Evolutionary conservation across 306 rosid species (phyloP).

Genomic region (Herpetospermum pedunculosum): DNA sequence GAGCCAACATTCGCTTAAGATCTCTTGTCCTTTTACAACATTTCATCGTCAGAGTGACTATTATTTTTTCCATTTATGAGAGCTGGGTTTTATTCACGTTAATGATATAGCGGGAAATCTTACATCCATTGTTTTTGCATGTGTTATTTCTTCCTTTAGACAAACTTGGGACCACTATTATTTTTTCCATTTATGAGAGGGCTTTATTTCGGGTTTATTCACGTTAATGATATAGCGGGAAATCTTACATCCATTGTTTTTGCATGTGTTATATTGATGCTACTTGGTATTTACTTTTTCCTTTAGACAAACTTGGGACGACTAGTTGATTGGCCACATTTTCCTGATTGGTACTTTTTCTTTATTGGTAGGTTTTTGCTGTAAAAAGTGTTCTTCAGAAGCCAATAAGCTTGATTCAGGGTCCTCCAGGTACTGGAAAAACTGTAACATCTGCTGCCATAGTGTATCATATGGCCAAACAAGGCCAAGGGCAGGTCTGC

Average conservation of each 20-base stretch:
- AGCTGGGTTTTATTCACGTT: neutral
- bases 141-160: neutral
- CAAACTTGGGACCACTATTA: neutral
- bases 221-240: neutral
- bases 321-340: neutral
- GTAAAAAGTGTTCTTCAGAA: constrained; percentile 98
- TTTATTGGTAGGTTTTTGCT: constrained; percentile 64
- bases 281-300: neutral
- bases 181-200: too few species aligned
- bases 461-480: constrained; percentile 99
- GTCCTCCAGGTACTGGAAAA: constrained; percentile 99
- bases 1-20: neutral
- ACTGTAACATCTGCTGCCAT: constrained; percentile 98
- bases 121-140: neutral
- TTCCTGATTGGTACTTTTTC: neutral
- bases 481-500: constrained; percentile 95
- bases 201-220: neutral
- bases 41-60: neutral
- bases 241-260: neutral
- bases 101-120: neutral
- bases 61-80: neutral
- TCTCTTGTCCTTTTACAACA: neutral
- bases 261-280: neutral
- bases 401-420: constrained; percentile 99
- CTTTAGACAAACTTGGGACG: neutral